phyloP scores from a whole-genome alignment of 306 rosid species.

The Canavalia gladiata region DNA sequence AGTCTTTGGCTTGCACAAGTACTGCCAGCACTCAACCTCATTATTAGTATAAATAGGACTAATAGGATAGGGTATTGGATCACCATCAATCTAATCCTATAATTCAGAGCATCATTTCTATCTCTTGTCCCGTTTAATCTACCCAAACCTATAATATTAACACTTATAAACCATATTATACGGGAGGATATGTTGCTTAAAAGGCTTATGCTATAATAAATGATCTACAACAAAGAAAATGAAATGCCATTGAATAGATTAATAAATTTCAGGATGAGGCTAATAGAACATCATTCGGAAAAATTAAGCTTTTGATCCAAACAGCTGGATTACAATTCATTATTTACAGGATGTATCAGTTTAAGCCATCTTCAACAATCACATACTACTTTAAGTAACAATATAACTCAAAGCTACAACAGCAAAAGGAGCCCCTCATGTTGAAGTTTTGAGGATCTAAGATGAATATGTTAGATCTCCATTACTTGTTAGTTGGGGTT shows the following conservation, averaged over 20 bases:
- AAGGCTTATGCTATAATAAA: neutral
- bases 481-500: too few relatives aligned
- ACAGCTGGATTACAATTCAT: neutral
- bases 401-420: neutral
- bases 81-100: constrained; percentile 6
- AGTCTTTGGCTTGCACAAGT: constrained; percentile 10
- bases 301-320: constrained; percentile 7
- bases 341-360: neutral
- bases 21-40: neutral
- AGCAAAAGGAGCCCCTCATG: neutral
- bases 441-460: neutral
- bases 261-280: neutral
- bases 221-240: constrained; percentile 12
- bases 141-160: constrained; percentile 20
- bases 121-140: neutral
- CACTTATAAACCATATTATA: constrained; percentile 19
- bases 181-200: neutral
- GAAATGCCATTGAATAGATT: neutral
- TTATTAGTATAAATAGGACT: neutral
- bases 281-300: neutral
- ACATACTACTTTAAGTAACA: neutral
- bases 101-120: neutral
- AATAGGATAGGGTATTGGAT: constrained; percentile 11
- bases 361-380: neutral
- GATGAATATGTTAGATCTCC: neutral